A percentile compares a stretch with the other conserved stretches of the same genome.
Conservation (phyloP, 2,329 filamentous ascomycete species). For the Huntiella omanensis region DNA sequence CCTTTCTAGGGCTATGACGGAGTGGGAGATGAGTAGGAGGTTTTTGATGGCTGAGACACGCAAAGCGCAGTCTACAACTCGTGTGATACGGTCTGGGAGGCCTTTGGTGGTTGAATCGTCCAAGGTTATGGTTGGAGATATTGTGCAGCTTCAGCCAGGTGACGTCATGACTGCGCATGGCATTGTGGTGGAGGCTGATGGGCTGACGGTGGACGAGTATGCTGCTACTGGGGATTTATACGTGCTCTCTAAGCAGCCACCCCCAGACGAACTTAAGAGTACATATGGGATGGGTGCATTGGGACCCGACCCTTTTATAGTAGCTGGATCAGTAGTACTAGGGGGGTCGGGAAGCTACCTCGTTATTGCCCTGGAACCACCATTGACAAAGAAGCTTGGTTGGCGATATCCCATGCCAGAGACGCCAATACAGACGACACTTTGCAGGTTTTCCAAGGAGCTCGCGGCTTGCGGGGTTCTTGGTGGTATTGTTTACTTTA, state of each 20-base stretch:
- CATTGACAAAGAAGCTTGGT: conserved; percentile 40
- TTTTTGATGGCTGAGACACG: conserved; percentile 67
- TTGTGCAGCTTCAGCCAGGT: conserved; percentile 54
- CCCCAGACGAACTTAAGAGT: not conserved
- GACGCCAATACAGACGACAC: conserved; percentile 58
- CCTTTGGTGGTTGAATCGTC: conserved; percentile 50
- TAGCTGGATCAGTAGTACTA: conserved; percentile 60
- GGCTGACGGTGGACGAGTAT: conserved; percentile 48
- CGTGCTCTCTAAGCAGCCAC: conserved; percentile 39
- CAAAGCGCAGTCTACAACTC: conserved; percentile 57
- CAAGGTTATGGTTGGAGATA: conserved; percentile 54
- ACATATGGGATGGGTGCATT: not conserved
- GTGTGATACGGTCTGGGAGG: conserved; percentile 56
- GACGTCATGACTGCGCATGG: conserved; percentile 55
- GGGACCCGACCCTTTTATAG: conserved; percentile 54
- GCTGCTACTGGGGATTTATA: conserved; percentile 62
- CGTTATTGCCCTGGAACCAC: conserved; percentile 53
- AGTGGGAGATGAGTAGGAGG: conserved; percentile 66
- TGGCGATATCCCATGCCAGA: conserved; percentile 58
- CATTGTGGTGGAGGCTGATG: conserved; percentile 46
- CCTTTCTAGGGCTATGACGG: conserved; percentile 57
- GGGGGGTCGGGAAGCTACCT: conserved; percentile 60
- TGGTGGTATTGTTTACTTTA: conserved; percentile 24
- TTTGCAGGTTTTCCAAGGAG: conserved; percentile 60
- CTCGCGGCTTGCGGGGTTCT: conserved; percentile 31